These are phyloP conservation scores for Lycium barbarum DNA, from an alignment of 257 asterid species.

Conservation along the genomic window DNA sequence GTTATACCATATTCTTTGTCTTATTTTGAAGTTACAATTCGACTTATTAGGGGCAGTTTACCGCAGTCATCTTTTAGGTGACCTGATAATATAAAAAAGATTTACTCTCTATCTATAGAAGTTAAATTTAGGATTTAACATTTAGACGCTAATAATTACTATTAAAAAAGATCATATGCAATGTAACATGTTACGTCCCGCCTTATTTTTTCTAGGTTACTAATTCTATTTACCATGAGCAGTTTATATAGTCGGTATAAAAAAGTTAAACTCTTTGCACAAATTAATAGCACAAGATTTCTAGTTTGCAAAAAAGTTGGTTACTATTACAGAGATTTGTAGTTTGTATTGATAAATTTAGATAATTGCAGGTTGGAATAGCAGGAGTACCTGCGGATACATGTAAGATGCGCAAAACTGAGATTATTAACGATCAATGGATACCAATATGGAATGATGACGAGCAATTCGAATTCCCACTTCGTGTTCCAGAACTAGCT, in stretches of 20 bases:
- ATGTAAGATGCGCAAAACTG: neutral
- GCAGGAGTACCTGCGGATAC: slow-evolving; percentile 27
- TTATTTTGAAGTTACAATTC: neutral
- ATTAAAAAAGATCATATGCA: too few relatives aligned
- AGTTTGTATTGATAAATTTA: neutral
- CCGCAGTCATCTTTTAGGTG: too few relatives aligned
- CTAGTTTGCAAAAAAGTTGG: too few relatives aligned
- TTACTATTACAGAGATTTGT: neutral
- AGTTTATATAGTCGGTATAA: neutral
- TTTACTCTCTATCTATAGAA: too few relatives aligned
- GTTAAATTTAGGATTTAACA: neutral
- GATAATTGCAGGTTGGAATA: slow-evolving; percentile 8
- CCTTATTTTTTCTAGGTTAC: neutral
- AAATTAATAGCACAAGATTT: neutral
- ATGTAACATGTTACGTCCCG: neutral
- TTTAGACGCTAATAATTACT: neutral
- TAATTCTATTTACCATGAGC: neutral
- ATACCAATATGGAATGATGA: slow-evolving; percentile 29
- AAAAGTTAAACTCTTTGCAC: neutral
- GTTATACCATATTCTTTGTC: too few relatives aligned
- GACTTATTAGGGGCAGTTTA: too few relatives aligned
- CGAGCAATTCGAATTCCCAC: slow-evolving; percentile 25
- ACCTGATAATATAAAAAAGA: too few relatives aligned
- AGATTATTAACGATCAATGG: slow-evolving; percentile 26
- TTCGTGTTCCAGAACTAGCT: slow-evolving; percentile 37